Percentiles rank a stretch among this genome's conserved stretches.
Conservation (phyloP, 73 alveolate species). For the Paramecium sonneborni region DNA sequence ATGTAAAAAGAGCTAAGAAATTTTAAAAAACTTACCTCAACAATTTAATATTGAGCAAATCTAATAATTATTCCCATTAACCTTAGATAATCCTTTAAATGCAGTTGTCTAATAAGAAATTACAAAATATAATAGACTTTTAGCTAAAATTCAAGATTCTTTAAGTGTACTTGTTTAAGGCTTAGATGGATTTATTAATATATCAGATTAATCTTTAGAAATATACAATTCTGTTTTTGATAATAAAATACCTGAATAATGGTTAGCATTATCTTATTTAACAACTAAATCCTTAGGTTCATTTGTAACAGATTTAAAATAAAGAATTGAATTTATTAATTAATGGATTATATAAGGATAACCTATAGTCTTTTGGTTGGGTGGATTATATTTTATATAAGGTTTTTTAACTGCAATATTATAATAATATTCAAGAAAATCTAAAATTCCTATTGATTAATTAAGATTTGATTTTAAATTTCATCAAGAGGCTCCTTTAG, state of each 20-base stretch:
- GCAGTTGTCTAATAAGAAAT: conserved; percentile 79
- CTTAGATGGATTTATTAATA: conserved; percentile 80
- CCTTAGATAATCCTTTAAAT: conserved; percentile 79
- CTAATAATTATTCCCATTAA: conserved; percentile 70
- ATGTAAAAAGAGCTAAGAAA: not conserved
- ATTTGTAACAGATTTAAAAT: conserved; percentile 80
- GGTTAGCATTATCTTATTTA: conserved; percentile 84
- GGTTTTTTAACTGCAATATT: conserved; percentile 85
- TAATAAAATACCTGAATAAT: conserved; percentile 80
- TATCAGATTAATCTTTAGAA: conserved; percentile 82
- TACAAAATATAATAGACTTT: conserved; percentile 78
- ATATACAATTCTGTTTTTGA: conserved; percentile 76
- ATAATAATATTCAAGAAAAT: conserved; percentile 84
- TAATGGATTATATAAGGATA: conserved; percentile 87
- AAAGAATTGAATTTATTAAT: conserved; percentile 79
- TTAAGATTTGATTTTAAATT: conserved; percentile 77
- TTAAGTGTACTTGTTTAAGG: conserved; percentile 78
- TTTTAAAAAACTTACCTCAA: conserved; percentile 42
- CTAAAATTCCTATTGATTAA: conserved; percentile 80
- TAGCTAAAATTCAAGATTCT: conserved; percentile 65
- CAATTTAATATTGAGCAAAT: conserved; percentile 77
- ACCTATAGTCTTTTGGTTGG: conserved; percentile 84
- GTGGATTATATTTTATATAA: conserved; percentile 85
- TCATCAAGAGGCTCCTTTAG: conserved; percentile 75
- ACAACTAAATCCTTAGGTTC: conserved; percentile 80